These are phyloP conservation scores for Pelargonium fulgidum DNA, from an alignment of 441 rosid species.

Conservation along the genomic window DNA sequence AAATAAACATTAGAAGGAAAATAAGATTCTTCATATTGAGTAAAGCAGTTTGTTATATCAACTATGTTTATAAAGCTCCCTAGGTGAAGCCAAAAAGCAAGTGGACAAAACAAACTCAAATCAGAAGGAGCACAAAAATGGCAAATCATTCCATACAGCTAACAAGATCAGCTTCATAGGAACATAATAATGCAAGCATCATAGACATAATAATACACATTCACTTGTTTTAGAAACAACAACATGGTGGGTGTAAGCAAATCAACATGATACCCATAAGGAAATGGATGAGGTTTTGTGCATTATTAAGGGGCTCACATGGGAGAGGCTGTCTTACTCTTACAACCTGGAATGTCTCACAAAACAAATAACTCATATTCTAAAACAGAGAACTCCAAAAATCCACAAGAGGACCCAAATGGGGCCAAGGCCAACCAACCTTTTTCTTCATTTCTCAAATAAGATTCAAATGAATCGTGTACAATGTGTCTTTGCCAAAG, in stretches of 20 bases:
- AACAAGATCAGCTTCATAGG: too few relatives aligned
- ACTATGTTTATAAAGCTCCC: too few relatives aligned
- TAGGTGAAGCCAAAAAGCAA: too few relatives aligned
- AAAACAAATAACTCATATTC: neutral
- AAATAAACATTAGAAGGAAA: too few relatives aligned
- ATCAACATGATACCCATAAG: neutral
- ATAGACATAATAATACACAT: too few relatives aligned
- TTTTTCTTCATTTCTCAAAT: neutral
- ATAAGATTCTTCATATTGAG: too few relatives aligned
- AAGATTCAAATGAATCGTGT: neutral
- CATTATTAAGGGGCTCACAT: neutral
- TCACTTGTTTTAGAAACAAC: neutral
- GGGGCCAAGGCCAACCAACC: neutral
- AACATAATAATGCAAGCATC: too few relatives aligned
- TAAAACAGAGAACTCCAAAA: neutral
- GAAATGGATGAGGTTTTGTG: neutral
- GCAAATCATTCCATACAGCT: too few relatives aligned
- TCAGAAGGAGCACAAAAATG: too few relatives aligned
- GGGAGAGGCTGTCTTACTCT: constrained; percentile 5
- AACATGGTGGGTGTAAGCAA: neutral
- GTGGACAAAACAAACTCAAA: too few relatives aligned
- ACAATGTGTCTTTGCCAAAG: neutral
- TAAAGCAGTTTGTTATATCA: too few relatives aligned
- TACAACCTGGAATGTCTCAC: neutral
- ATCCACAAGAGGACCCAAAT: neutral